Base-by-base conservation (phyloP, 768 basidiomycete species). In the Rhizopogon salebrosus region DNA sequence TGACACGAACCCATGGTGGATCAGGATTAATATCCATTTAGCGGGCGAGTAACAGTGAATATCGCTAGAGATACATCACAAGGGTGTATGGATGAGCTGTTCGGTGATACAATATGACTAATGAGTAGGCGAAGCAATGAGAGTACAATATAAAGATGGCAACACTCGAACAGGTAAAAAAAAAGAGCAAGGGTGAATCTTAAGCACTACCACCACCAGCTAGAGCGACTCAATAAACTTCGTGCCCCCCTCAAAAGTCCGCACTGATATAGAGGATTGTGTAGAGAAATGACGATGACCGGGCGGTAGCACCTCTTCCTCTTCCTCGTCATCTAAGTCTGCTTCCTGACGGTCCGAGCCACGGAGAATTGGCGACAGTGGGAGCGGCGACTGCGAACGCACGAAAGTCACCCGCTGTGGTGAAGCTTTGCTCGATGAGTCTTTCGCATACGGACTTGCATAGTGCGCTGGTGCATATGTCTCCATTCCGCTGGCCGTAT, bases 211-310 rank as follows among this genome's bases (percentile, higher is more conserved):
- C 22, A 46, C 16, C 7, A 34, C 27, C 22, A 31, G 29, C 66
- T 64, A 75, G 43, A 75, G 49, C 26, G 57, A 67, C 58, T 80
- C 79, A 24, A 79, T 63, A 53, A 80, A 80, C 61, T 75, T 80
- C 16, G 76, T 74, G 13, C 78, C 79, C n/a, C 70, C 70, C 49
- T 60, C 60, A 31, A 76, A 71, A 10, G 76, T 74, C 57, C 67
- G 70, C 57, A 70, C 57, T 20, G 73, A 66, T 41, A 54, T 45
- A 13, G 53, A 55, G 22, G 64, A 67, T 57, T 64, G 46, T 13
- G 48, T 43, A 35, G 64, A 64, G 2, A 53, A 59, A 54, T 70
- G 63, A 1, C 55, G 59, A 35, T 35, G 53, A 36, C 60, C 53
- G 2, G 50, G 56, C 1, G 55, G 27, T 10, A 27, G 46, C 6